Conservation (phyloP, 1,139 yeast species). For the Zygosaccharomyces sapae region DNA sequence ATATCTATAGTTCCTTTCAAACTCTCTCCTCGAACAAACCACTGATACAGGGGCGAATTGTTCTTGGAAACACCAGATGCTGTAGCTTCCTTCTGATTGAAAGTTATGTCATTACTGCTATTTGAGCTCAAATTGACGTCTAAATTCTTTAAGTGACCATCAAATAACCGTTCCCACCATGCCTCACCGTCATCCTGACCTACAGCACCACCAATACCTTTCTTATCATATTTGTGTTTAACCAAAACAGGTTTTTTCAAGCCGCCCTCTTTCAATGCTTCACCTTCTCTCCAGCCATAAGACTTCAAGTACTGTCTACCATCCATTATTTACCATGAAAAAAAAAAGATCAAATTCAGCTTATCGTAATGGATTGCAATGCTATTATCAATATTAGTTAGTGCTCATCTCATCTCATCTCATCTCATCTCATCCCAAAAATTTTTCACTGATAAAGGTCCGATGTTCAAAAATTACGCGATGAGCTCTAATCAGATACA, state of each 20-base stretch:
- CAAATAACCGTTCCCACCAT: conserved; percentile 97
- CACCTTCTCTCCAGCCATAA: conserved; percentile 91
- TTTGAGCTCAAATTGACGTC: conserved; percentile 49
- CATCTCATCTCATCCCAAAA: conserved; percentile 3
- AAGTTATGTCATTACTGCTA: conserved; percentile 36
- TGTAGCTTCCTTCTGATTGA: conserved; percentile 44
- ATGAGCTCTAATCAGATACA: background rate
- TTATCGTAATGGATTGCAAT: too few species aligned
- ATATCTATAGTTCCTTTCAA: conserved; percentile 67
- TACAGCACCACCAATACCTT: conserved; percentile 56
- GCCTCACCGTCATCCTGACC: conserved; percentile 58
- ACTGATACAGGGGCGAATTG: conserved; percentile 56
- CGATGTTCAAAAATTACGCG: conserved; percentile 2
- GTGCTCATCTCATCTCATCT: background rate
- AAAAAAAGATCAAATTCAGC: background rate
- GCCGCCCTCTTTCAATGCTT: conserved; percentile 76
- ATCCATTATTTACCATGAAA: conserved; percentile 49
- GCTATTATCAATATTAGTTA: too few species aligned
- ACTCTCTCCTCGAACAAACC: conserved; percentile 82
- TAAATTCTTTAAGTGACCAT: conserved; percentile 79
- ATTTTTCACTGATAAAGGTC: conserved; percentile 2
- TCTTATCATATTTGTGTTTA: conserved; percentile 82
- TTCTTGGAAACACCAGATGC: conserved; percentile 48
- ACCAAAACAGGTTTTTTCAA: conserved; percentile 81
- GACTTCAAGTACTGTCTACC: conserved; percentile 66